Evolutionary conservation across 805 yeast species (phyloP).

Genomic region (Pichia kluyveri): DNA sequence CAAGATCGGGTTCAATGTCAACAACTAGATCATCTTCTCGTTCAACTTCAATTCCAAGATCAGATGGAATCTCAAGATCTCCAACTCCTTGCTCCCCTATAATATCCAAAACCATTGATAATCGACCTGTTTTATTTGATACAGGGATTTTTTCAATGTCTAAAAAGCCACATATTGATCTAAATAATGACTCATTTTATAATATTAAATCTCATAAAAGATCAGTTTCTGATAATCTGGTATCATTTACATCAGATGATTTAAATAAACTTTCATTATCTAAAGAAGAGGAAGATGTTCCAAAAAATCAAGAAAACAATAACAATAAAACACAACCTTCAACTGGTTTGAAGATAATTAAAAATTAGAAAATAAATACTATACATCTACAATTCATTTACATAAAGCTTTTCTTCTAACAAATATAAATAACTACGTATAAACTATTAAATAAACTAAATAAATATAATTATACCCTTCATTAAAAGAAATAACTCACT

Average conservation of each 20-base stretch:
- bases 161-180: background rate
- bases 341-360: background rate
- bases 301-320: background rate
- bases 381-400: background rate
- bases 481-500: no score
- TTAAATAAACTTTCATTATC: background rate
- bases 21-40: background rate
- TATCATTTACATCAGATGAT: background rate
- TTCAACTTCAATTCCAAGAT: constrained; percentile 3
- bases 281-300: background rate
- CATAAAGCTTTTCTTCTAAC: background rate
- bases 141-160: background rate
- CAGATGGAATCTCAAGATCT: background rate
- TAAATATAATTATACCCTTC: no score
- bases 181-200: background rate
- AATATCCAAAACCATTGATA: background rate
- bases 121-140: background rate
- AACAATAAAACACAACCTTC: background rate
- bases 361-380: background rate
- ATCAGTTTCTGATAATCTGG: background rate
- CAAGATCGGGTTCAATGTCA: background rate
- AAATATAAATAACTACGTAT: no score
- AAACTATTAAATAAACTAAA: no score
- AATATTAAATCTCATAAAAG: background rate
- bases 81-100: background rate